Evolutionary conservation across 371 early-diverging fungal genomes (phyloP), one percentile per base, ranked within the genome.

Genomic region (Zychaea mexicana): DNA sequence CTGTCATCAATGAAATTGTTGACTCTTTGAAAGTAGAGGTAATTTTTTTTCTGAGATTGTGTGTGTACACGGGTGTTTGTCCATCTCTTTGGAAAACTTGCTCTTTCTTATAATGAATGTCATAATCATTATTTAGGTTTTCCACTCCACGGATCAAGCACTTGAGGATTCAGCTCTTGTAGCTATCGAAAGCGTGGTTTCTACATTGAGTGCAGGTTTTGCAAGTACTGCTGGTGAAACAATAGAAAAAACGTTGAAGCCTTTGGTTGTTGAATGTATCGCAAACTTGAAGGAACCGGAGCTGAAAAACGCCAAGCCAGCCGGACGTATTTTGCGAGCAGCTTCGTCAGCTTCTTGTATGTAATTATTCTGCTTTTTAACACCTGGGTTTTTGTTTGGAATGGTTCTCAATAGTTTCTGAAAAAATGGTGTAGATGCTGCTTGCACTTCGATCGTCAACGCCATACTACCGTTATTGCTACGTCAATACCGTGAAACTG

Each of bases 221-320:
- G 67, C 31, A 9, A 66, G 47, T 9, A 53, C 68, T 1, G 60
- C 63, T 9, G 67, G 45, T 9, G 83, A 84, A 65, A 80, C 87
- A n/a, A 64, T 80, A 55, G 90, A 91, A 60, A 74, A 74, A 47
- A 84, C 89, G 39, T 68, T 92, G 66, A 72, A 84, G 33, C 83
- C 89, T 22, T 76, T 90, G 33, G 68, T 91, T 22, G 76, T 81
- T 8, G 92, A 92, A 60, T 90, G 90, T 60, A 73, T 89, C 53
- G 71, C 83, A 9, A 82, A 87, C 42, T 70, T 94, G 17, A 86
- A 85, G 55, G 88, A 90, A 42, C 88, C 90, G 9, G 94, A 92
- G 36, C 69, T 86, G 64, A 92, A 92, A 60, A 85, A 90, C 28
- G 85, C 86, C 10, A 88, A 90, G 62, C 86, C 85, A 7, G 77